Percentiles rank a stretch among this genome's conserved stretches.
Evolutionary conservation across 768 basidiomycete genomes (phyloP).

Genomic region (Leccinum disarticulatum): DNA sequence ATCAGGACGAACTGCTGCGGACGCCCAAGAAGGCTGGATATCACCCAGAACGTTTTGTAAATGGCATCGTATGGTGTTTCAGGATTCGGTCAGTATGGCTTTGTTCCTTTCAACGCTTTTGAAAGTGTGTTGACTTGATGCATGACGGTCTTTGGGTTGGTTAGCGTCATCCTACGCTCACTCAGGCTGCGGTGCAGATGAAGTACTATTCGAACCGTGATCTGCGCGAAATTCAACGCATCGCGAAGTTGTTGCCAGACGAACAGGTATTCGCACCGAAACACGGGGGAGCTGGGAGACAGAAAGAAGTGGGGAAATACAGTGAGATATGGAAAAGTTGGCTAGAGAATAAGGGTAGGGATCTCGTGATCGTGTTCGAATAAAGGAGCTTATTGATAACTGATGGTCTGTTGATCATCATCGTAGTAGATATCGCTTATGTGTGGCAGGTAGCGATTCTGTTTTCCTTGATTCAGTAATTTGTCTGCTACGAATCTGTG

Average conservation of each 20-base stretch:
- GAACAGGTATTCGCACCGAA: constrained; percentile 33
- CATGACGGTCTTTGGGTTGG: not conserved
- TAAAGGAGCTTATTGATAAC: constrained; percentile 1
- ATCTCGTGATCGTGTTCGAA: constrained; percentile 37
- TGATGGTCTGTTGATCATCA: not conserved
- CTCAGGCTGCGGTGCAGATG: constrained; percentile 34
- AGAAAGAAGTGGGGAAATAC: constrained; percentile 30
- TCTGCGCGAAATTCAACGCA: constrained; percentile 40
- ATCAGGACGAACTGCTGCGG: constrained; percentile 9
- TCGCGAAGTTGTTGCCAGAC: constrained; percentile 40
- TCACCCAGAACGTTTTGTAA: constrained; percentile 41
- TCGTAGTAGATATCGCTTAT: too few relatives aligned
- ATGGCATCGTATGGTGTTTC: constrained; percentile 49
- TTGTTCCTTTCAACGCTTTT: not conserved
- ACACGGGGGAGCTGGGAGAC: not conserved
- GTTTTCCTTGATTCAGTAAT: too few relatives aligned
- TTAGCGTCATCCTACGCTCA: constrained; percentile 38
- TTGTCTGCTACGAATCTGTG: too few relatives aligned
- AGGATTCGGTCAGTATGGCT: constrained; percentile 36
- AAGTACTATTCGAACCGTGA: constrained; percentile 39
- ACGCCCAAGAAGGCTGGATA: constrained; percentile 28
- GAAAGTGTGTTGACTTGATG: not conserved
- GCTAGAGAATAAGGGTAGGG: constrained; percentile 36
- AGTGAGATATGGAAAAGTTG: constrained; percentile 39
- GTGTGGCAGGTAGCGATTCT: not conserved